Base-by-base conservation (phyloP, 2,329 filamentous ascomycete genomes). In the Lachnellula suecica region DNA sequence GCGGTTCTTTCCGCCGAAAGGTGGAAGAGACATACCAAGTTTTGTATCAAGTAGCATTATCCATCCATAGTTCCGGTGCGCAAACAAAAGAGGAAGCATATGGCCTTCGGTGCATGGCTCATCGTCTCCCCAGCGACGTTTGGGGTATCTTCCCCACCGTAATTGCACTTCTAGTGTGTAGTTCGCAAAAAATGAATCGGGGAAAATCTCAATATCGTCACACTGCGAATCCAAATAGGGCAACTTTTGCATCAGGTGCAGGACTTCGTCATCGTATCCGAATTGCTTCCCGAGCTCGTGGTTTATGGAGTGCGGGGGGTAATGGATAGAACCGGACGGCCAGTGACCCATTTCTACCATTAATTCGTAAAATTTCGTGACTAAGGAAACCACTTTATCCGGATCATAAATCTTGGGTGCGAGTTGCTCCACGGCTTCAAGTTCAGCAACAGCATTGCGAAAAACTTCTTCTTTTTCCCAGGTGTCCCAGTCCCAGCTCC, bases 281-380 rank as follows among this genome's bases (percentile, higher is more conserved):
- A 44, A 19, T 2, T 27, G 11, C n/a, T n/a, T 44, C 13, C 22
- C 42, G 13, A 40, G 31, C 13, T 46, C 42, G 4, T 29, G 13
- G n/a, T 42, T 34, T 13, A 47, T 45, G n/a, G 24, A 24, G 19
- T 49, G 47, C n/a, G 47, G 47, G 7, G 37, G 24, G 5, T 49
- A 13, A n/a, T 44, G 10, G n/a, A 49, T n/a, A 13, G 29, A 17
- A 11, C 23, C 25, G 8, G 13, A 19, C 10, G 37, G 37, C 47
- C 47, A 49, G 29, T 43, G 47, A 13, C n/a, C 49, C 31, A 49
- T 40, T 22, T 44, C 43, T 10, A 49, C 31, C 22, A 47, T 23
- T 11, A 52, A 25, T 22, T 34, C 24, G 35, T 42, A 47, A 9
- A 52, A 43, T 41, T 52, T 44, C 20, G 44, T 52, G 17, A 52